phyloP scores from a whole-genome alignment of 768 basidiomycete species.

The Boletus patriciae region DNA sequence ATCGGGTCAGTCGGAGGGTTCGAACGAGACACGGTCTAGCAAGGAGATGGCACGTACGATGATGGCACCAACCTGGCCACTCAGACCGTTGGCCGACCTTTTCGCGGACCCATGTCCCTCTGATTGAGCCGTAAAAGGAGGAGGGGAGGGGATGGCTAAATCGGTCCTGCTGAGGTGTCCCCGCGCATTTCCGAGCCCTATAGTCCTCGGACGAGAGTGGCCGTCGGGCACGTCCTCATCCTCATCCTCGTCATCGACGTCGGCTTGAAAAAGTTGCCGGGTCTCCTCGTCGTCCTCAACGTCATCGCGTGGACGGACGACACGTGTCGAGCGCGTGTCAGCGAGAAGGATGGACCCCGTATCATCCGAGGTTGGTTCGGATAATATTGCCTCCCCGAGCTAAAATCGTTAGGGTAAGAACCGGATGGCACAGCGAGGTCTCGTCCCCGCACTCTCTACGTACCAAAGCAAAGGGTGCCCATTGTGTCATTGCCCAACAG shows the following conservation, averaged over 20 bases:
- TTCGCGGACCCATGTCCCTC: conserved; percentile 8
- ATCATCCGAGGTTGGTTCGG: conserved; percentile 48
- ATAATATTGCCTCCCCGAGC: conserved; percentile 86
- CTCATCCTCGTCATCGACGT: conserved; percentile 26
- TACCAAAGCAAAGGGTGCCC: conserved; percentile 92
- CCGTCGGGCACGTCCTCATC: conserved; percentile 5
- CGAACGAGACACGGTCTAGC: background rate
- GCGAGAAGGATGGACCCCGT: conserved; percentile 38
- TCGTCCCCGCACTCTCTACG: conserved; percentile 23
- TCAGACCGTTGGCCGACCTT: conserved; percentile 42
- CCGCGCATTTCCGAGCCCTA: conserved; percentile 40
- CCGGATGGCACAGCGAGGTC: background rate
- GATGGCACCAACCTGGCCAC: conserved; percentile 86
- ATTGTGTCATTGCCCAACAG: conserved; percentile 90
- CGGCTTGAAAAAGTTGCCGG: conserved; percentile 20
- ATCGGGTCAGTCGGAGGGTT: background rate
- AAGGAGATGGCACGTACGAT: conserved; percentile 49
- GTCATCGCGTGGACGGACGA: conserved; percentile 8
- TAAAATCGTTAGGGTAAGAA: conserved; percentile 37
- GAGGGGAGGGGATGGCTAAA: conserved; percentile 26
- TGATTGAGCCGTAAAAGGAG: conserved; percentile 12
- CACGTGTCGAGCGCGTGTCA: conserved; percentile 35
- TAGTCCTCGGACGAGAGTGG: conserved; percentile 23
- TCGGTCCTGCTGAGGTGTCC: conserved; percentile 53
- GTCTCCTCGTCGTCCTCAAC: conserved; percentile 28